Evolutionary conservation across 2,329 filamentous ascomycete genomes (phyloP).

Genomic region (Pestalotiopsis sp.): DNA sequence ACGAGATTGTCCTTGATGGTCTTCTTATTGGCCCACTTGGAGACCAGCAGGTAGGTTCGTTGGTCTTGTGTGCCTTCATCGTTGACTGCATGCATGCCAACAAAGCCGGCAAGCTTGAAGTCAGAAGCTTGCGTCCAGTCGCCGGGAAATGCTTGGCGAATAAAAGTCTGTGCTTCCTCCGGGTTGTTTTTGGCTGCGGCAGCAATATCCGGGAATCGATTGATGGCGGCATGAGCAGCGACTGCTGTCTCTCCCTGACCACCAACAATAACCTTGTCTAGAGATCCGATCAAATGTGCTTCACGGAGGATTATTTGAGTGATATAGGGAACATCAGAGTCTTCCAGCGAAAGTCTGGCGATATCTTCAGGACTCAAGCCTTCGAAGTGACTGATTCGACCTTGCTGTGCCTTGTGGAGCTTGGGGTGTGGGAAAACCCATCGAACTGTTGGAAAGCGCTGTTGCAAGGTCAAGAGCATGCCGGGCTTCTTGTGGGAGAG

Average conservation of each 20-base stretch:
- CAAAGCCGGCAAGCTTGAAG: slow-evolving; percentile 19
- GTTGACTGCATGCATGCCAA: slow-evolving; percentile 21
- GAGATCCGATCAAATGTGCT: slow-evolving; percentile 16
- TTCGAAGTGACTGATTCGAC: slow-evolving; percentile 13
- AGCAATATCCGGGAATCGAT: slow-evolving; percentile 16
- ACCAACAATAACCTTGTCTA: slow-evolving; percentile 21
- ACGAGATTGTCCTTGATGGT: slow-evolving; percentile 18
- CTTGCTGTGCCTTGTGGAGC: slow-evolving; percentile 3
- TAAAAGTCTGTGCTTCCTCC: not conserved
- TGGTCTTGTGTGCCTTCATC: slow-evolving; percentile 20
- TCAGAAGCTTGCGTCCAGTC: not conserved
- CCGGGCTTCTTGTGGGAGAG: slow-evolving; percentile 19
- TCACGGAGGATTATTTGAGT: slow-evolving; percentile 23
- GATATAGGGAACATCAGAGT: slow-evolving; percentile 19
- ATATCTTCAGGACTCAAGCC: slow-evolving; percentile 16
- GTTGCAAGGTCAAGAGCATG: slow-evolving; percentile 17
- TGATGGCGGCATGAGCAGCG: slow-evolving; percentile 23
- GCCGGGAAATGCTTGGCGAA: not conserved
- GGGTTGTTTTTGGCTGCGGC: not conserved
- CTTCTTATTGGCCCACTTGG: slow-evolving; percentile 4
- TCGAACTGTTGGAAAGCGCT: slow-evolving; percentile 20
- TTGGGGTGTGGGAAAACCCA: slow-evolving; percentile 24
- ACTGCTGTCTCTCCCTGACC: slow-evolving; percentile 24
- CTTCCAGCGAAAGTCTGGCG: slow-evolving; percentile 9
- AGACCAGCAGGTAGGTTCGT: slow-evolving; percentile 16